Base-by-base conservation (phyloP, 2,329 filamentous ascomycete species). In the Teratosphaeria destructans region DNA sequence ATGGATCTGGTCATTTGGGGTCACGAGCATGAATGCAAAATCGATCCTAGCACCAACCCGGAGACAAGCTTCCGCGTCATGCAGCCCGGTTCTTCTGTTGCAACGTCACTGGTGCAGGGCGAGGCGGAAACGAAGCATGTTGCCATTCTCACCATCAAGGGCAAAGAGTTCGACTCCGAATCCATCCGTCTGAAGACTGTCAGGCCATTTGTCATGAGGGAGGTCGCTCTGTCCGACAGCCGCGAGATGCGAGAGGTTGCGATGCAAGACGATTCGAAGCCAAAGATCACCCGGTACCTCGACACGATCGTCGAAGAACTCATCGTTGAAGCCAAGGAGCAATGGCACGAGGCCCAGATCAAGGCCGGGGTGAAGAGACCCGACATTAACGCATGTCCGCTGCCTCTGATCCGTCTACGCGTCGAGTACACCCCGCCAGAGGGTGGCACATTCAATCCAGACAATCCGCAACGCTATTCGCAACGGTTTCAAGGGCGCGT, bases 401-500 rank as follows among this genome's bases (percentile, higher is more conserved):
- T 94, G 37, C 94, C 94, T 0, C 80, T 99, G 0, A 86, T 99
- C 47, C 85, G 94, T 23, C 82, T 99, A 16, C 90, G 92, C 62
- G 92, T 99, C 0, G 94, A 99, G 69, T 94, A 90, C 65, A 88
- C 89, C 0, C 85, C 91, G 0, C 88, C 88, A 0, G 90, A 95
- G 34, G 91, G 90, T 3, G 89, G 90, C 14, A 84, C 85, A 39
- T 99, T 90, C 68, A 89, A 97, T 65, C 87, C 88, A 64, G 94
- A 97, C 72, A 99, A 99, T 62, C 92, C 94, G 0, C 94, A 97
- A 71, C 85, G 94, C 8, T 96, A 97, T 69, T 97, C 93, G 0
- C 95, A 95, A 71, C 84, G 91, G 2, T 99, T 97, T 66, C 82
- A 88, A 1, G 88, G 86, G n/a, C 89, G 85, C 69, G 93, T 99